Evolutionary conservation across 1,139 yeast species (phyloP).

Genomic region (Eremothecium coryli): DNA sequence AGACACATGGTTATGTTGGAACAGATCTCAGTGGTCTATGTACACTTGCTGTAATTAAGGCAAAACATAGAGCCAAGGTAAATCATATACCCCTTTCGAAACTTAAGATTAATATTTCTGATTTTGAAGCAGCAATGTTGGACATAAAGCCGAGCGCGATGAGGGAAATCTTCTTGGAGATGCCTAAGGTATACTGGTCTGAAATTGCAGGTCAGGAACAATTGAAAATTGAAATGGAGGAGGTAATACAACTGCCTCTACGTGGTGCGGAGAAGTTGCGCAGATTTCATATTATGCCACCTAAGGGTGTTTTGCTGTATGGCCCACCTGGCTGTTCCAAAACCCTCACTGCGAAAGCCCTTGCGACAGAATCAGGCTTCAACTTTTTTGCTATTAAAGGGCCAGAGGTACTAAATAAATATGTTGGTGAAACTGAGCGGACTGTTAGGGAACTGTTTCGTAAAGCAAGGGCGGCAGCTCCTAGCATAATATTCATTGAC

Average conservation of each 20-base stretch:
- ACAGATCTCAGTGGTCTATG: slow-evolving; percentile 86
- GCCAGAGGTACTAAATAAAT: slow-evolving; percentile 88
- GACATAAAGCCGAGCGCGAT: slow-evolving; percentile 92
- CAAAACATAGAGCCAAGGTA: slow-evolving; percentile 55
- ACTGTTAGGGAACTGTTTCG: slow-evolving; percentile 83
- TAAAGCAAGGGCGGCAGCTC: slow-evolving; percentile 88
- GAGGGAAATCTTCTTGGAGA: slow-evolving; percentile 89
- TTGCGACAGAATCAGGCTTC: slow-evolving; percentile 90
- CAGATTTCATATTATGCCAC: slow-evolving; percentile 74
- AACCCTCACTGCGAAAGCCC: slow-evolving; percentile 85
- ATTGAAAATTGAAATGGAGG: slow-evolving; percentile 68
- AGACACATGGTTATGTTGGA: slow-evolving; percentile 70
- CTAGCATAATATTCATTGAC: slow-evolving; percentile 86
- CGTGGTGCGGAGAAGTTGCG: slow-evolving; percentile 72
- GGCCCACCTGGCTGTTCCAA: slow-evolving; percentile 98
- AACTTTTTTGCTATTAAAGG: slow-evolving; percentile 92
- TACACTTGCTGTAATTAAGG: slow-evolving; percentile 79
- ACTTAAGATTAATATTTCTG: slow-evolving; percentile 37
- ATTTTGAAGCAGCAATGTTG: slow-evolving; percentile 57
- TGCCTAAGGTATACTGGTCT: slow-evolving; percentile 88
- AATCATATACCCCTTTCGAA: slow-evolving; percentile 31
- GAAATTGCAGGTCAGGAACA: slow-evolving; percentile 95
- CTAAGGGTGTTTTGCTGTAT: slow-evolving; percentile 80
- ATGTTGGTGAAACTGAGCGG: slow-evolving; percentile 89
- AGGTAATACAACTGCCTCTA: slow-evolving; percentile 86